Base-by-base conservation (phyloP, 1,139 yeast genomes). In the Geotrichum siamense region DNA sequence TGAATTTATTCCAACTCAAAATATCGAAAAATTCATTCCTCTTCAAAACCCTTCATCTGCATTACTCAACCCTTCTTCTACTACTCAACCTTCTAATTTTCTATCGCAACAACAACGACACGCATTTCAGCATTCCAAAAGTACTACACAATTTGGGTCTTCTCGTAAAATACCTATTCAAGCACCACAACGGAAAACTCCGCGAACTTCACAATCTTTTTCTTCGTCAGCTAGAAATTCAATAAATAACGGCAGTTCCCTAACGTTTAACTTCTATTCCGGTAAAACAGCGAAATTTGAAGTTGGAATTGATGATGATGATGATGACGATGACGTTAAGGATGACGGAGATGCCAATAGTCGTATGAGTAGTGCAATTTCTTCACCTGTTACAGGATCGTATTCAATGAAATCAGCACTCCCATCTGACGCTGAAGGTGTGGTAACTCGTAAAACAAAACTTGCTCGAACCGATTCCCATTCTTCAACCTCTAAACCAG, bases 401-500 rank as follows among this genome's bases (percentile, higher is more conserved):
- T 6, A 10, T 8, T 6, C 26, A 23, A 23, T 10, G 50, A 20
- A 35, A 42, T 15, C 42, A 33, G 16, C 16, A 34, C 40, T 31
- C 45, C 42, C 34, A 38, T 22, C 46, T 21, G 36, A 30, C 32
- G 43, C 39, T 39, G 53, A 43, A 32, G 45, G 34, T 43, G 47
- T 39, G 41, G 38, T 22, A 44, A 56, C 29, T 43, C 53, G 40
- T 47, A 54, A 46, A 19, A 25, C 45, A 13, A 57, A 56, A 38
- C 57, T 57, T 27, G 57, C 57, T 20, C 53, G 59, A 2, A 55
- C 59, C 3, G 50, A 45, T 6, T 55, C 57, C 4, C 59, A 54
- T 38, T 49, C 52, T 13, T 51, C 46, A 39, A 57, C 56, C 16
- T 53, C 57, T 4, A 55, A 53, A 34, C 46, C 46, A 9, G 46